phyloP scores from a whole-genome alignment of 2,329 filamentous ascomycete genomes.

The Plenodomus tracheiphilus region DNA sequence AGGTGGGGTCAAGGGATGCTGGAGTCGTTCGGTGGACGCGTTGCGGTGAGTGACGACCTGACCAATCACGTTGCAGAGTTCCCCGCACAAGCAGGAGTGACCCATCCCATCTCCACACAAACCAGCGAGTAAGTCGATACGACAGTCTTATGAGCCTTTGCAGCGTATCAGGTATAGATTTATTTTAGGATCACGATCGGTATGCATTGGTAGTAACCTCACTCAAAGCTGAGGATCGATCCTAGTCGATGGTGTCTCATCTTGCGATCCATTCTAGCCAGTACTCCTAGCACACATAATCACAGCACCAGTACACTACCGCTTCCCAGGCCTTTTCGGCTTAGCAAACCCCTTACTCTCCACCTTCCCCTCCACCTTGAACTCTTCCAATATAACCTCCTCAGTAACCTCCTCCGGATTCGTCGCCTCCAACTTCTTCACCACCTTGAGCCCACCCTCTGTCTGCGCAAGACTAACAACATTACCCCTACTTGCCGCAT shows the following conservation, averaged over 20 bases:
- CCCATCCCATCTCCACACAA: too few species aligned
- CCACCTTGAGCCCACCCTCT: slow-evolving; percentile 67
- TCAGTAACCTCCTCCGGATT: slow-evolving; percentile 72
- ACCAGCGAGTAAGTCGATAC: too few species aligned
- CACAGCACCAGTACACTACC: too few species aligned
- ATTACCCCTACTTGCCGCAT: slow-evolving; percentile 64
- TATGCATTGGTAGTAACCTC: too few species aligned
- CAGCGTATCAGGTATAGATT: too few species aligned
- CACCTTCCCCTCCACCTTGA: slow-evolving; percentile 69
- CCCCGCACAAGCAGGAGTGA: not conserved
- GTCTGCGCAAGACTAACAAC: slow-evolving; percentile 68
- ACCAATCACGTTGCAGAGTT: not conserved
- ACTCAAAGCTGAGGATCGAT: too few species aligned
- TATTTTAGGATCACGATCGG: too few species aligned
- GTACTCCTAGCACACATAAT: too few species aligned
- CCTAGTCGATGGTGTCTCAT: too few species aligned
- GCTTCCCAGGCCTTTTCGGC: slow-evolving; percentile 76
- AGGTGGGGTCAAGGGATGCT: slow-evolving; percentile 7
- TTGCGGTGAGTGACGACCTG: not conserved
- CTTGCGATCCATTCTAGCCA: too few species aligned
- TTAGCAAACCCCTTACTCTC: slow-evolving; percentile 73
- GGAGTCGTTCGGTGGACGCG: not conserved
- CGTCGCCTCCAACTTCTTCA: slow-evolving; percentile 69
- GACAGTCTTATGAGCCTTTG: too few species aligned
- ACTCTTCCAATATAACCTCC: slow-evolving; percentile 64